Percentiles rank a stretch among this genome's conserved stretches.
These are phyloP conservation scores for Phlebiopsis gigantea DNA, from an alignment of 768 basidiomycete genomes.

Conservation along the genomic window DNA sequence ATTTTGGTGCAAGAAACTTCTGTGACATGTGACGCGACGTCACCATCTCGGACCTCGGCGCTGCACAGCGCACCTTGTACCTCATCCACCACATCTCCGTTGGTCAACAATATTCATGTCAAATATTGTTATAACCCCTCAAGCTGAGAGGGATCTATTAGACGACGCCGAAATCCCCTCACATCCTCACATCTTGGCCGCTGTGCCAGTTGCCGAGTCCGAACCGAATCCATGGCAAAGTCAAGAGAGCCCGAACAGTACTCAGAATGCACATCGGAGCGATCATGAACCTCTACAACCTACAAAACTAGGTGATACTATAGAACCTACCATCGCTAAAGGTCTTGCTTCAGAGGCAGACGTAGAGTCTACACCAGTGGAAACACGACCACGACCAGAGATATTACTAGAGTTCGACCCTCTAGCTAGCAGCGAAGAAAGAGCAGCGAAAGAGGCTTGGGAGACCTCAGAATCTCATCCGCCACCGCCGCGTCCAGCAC, in stretches of 20 bases:
- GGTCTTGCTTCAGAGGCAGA: conserved; percentile 29
- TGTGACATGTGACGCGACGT: too few species aligned
- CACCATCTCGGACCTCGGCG: too few species aligned
- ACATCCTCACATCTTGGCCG: background rate
- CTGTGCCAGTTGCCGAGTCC: background rate
- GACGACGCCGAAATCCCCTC: background rate
- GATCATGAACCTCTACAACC: conserved; percentile 4
- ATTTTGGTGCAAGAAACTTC: too few species aligned
- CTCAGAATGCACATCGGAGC: background rate
- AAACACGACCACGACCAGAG: conserved; percentile 21
- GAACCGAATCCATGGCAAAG: conserved; percentile 7
- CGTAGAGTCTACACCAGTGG: conserved; percentile 5
- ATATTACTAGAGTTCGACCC: conserved; percentile 68
- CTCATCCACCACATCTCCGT: background rate
- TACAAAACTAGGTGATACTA: conserved; percentile 35
- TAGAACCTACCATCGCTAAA: conserved; percentile 36
- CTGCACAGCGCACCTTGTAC: background rate
- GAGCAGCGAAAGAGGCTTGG: conserved; percentile 63
- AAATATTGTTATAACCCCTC: background rate
- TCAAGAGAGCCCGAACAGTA: background rate
- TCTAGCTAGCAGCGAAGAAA: conserved; percentile 49
- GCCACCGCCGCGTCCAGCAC: conserved; percentile 29
- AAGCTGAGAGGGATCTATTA: background rate
- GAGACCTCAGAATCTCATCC: conserved; percentile 56
- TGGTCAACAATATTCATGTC: background rate